Evolutionary conservation across 2,329 filamentous ascomycete species (phyloP).

Genomic region (Nannizziopsis barbatae): DNA sequence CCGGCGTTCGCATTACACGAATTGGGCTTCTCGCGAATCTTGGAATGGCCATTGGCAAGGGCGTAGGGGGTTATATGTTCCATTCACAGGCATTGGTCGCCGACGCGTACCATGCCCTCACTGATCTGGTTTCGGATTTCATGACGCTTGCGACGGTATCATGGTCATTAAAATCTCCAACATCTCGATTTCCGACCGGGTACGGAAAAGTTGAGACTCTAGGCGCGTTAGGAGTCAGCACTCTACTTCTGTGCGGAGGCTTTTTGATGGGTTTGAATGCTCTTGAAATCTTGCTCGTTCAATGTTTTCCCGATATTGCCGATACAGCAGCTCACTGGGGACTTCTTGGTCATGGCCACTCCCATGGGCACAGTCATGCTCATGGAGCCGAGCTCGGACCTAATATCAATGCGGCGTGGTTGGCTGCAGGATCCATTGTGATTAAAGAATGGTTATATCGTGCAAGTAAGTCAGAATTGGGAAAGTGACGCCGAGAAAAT

Average conservation of each 20-base stretch:
- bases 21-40: conserved; percentile 83
- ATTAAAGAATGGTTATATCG: conserved; percentile 96
- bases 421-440: conserved; percentile 77
- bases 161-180: conserved; percentile 78
- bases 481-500: background rate
- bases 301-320: conserved; percentile 58
- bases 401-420: conserved; percentile 87
- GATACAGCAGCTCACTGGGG: conserved; percentile 35
- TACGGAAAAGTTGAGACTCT: conserved; percentile 98
- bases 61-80: conserved; percentile 82
- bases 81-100: conserved; percentile 88
- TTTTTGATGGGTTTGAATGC: conserved; percentile 83
- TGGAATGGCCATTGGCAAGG: conserved; percentile 88
- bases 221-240: conserved; percentile 83
- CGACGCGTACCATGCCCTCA: conserved; percentile 90
- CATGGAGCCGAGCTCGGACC: conserved; percentile 53
- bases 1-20: conserved; percentile 83
- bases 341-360: conserved; percentile 45
- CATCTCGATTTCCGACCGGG: conserved; percentile 71
- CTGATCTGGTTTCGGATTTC: conserved; percentile 88
- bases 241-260: conserved; percentile 78
- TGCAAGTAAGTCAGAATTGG: conserved; percentile 59
- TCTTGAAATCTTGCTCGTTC: conserved; percentile 56
- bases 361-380: conserved; percentile 50
- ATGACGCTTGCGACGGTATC: conserved; percentile 90